These are phyloP conservation scores for Articulospora tetracladia DNA, from an alignment of 495 filamentous ascomycete genomes.

Conservation along the genomic window DNA sequence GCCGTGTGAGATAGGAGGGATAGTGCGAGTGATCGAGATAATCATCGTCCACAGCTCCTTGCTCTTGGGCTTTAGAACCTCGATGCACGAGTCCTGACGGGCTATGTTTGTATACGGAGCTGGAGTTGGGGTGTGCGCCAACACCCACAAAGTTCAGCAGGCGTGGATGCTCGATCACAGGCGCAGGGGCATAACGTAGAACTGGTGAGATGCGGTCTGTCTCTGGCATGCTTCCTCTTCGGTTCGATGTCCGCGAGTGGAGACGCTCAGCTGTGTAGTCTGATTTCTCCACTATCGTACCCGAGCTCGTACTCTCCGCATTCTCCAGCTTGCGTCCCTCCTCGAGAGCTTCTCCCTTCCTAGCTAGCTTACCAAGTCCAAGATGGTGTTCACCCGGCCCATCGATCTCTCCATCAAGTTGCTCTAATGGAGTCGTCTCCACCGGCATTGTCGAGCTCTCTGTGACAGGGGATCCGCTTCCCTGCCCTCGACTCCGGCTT, in stretches of 20 bases:
- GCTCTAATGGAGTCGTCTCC: no score
- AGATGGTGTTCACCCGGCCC: not conserved
- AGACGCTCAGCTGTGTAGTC: not conserved
- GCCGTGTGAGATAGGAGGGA: slow-evolving; percentile 19
- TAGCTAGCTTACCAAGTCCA: not conserved
- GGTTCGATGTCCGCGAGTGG: not conserved
- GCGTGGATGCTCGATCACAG: not conserved
- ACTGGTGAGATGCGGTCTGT: slow-evolving; percentile 4
- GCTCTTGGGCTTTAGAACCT: not conserved
- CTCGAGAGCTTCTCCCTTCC: not conserved
- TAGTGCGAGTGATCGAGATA: slow-evolving; percentile 1
- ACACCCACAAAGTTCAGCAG: slow-evolving; percentile 20
- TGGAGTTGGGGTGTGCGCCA: slow-evolving; percentile 18
- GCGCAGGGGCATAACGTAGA: not conserved
- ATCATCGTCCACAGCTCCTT: not conserved
- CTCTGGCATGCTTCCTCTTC: not conserved
- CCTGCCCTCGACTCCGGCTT: not conserved
- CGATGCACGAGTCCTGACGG: not conserved
- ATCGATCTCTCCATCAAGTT: not conserved
- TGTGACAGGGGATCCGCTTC: not conserved
- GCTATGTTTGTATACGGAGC: slow-evolving; percentile 1
- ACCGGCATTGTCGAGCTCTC: not conserved
- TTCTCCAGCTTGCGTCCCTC: slow-evolving; percentile 3
- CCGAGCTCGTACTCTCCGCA: not conserved
- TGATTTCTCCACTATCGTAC: not conserved